Evolutionary conservation across 75 land plant genomes (phyloP), one percentile per base, ranked within the genome.

Genomic region (Selaginella moellendorffii): DNA sequence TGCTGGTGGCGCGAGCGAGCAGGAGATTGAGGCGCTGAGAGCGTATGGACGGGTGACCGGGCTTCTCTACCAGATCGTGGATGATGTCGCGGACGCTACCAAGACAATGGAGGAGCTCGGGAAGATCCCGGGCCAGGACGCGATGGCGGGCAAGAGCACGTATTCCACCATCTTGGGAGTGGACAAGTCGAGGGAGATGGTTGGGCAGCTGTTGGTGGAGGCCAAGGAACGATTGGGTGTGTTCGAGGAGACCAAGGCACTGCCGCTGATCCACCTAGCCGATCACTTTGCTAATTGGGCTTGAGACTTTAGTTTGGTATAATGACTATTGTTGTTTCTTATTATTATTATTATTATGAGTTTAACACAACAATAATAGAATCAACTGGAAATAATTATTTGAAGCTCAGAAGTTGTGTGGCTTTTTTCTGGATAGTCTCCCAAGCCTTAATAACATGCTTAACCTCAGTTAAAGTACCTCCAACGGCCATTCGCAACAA

Each of bases 371-470:
- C n/a, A n/a, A n/a, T n/a, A n/a, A n/a, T n/a, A n/a, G n/a, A n/a
- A n/a, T n/a, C n/a, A n/a, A n/a, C n/a, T n/a, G n/a, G n/a, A n/a
- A n/a, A n/a, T n/a, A n/a, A n/a, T n/a, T n/a, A n/a, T n/a, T n/a
- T n/a, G n/a, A n/a, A n/a, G n/a, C n/a, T n/a, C n/a, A n/a, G n/a
- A n/a, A n/a, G n/a, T n/a, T n/a, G n/a, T n/a, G n/a, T n/a, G 5
- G 89, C 89, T 52, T 74, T 23, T 0, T 78, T 78, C 61, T 85
- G 85, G 54, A 88, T 59, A n/a, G 74, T 56, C 42, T 68, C 63
- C 93, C 93, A 88, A 54, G 88, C 88, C 30, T 67, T 71, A 53
- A 61, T 67, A 0, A 88, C 63, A 71, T 88, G 88, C 22, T 60
- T 76, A 64, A 76, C 70, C 65, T 85, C 83, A 20, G 85, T 85